Conservation (phyloP, 129 eudicot genomes). For the Solidago caesia region DNA sequence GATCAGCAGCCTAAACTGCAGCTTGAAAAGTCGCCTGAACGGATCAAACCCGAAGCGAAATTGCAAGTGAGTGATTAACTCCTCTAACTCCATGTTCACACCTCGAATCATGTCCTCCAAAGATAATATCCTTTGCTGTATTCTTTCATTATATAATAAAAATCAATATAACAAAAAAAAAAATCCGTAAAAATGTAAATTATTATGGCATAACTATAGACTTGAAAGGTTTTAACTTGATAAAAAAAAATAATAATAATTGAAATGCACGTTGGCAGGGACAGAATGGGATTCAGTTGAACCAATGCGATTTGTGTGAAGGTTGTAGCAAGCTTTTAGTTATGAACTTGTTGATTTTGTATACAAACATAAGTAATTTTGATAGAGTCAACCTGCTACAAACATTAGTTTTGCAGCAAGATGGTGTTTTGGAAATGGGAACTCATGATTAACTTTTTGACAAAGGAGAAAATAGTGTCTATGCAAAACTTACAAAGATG, state of each 20-base stretch:
- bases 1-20: too few relatives aligned
- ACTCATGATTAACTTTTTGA: constrained; percentile 82
- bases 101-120: too few relatives aligned
- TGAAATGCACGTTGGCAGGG: not conserved
- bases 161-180: not conserved
- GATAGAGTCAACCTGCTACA: not conserved
- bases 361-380: not conserved
- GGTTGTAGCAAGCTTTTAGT: not conserved
- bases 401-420: constrained; percentile 66
- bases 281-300: too few relatives aligned
- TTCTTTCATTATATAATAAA: too few relatives aligned
- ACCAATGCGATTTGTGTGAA: too few relatives aligned
- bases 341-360: not conserved
- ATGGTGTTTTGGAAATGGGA: constrained; percentile 80
- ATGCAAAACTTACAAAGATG: constrained; percentile 87
- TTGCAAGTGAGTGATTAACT: too few relatives aligned
- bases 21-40: too few relatives aligned
- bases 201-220: not conserved
- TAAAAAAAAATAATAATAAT: not conserved
- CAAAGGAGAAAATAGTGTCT: constrained; percentile 82
- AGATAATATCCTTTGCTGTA: too few relatives aligned
- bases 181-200: not conserved
- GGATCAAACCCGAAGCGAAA: too few relatives aligned
- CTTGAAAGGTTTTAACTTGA: not conserved
- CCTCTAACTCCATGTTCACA: too few relatives aligned